Base-by-base conservation (phyloP, 2,329 filamentous ascomycete genomes). In the Aureobasidium subglaciale region DNA sequence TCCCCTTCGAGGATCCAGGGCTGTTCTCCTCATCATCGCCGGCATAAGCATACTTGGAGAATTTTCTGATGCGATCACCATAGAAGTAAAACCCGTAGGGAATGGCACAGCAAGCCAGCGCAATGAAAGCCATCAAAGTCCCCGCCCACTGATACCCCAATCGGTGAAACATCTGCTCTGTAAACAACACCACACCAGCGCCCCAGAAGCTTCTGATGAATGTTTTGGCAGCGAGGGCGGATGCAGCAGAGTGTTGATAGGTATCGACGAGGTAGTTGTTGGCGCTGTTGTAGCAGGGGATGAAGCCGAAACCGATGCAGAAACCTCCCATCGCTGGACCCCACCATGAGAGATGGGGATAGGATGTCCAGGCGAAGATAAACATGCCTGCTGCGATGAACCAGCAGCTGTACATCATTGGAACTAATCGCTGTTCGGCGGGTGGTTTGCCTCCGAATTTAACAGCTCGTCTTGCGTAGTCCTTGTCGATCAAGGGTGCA, bases 31-130 rank as follows among this genome's bases (percentile, higher is more conserved):
- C 78, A 54, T 80, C 77, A 42, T 82, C 78, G 13, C 76, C 76
- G 20, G 70, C 69, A 61, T 88, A 95, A 0, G 90, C 90, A 66
- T 83, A 95, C 69, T 82, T 86, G 64, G 84, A 88, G 57, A 78
- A 75, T 55, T 73, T 75, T 5, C 90, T 78, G 61, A 95, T 95
- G 5, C 69, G 68, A 15, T 83, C 87, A 3, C 90, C 90, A 63
- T 82, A 89, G 64, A 76, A 82, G 76, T 86, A 95, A 72, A 96
- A 95, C 24, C 88, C 69, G 67, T 85, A 95, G 0, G 90, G 90
- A 61, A 95, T 95, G 0, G 77, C 81, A 68, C 89, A 95, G 73
- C 89, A 95, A 0, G 81, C 85, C 5, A 95, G 73, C 15, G 79
- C 82, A 62, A 95, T 77, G 63, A 91, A 91, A 9, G 67, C 72